A percentile compares a stretch with the other conserved stretches of the same genome.
These are phyloP conservation scores for Larix kaempferi DNA, from an alignment of 75 land plant species.

Conservation along the genomic window DNA sequence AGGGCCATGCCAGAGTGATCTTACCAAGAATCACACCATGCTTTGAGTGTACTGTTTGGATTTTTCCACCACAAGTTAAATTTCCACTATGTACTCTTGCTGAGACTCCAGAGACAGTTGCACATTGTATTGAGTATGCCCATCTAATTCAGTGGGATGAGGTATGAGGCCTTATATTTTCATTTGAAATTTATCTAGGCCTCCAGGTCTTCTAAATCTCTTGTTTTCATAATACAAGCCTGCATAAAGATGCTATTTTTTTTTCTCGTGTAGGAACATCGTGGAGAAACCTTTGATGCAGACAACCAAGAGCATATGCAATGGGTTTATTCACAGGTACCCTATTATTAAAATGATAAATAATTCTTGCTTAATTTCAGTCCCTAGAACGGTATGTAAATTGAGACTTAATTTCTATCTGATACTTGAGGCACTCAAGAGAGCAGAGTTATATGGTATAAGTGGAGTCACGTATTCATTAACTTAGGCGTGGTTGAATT, in stretches of 20 bases:
- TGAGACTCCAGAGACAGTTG: constrained; percentile 95
- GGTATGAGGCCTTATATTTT: constrained; percentile 30
- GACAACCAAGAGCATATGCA: constrained; percentile 97
- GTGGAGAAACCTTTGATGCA: constrained; percentile 84
- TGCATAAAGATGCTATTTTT: not conserved
- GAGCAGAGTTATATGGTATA: constrained; percentile 96
- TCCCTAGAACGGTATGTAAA: not conserved
- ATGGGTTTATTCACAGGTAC: constrained; percentile 90
- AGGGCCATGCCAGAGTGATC: constrained; percentile 97
- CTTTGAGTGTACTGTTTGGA: constrained; percentile 94
- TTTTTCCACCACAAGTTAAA: constrained; percentile 98
- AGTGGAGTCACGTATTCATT: constrained; percentile 93
- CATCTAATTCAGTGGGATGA: constrained; percentile 98
- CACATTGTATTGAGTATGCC: constrained; percentile 98
- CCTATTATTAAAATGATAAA: not conserved
- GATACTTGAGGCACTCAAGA: constrained; percentile 68
- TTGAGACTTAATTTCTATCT: not conserved
- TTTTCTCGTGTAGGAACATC: constrained; percentile 54
- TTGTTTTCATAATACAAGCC: not conserved
- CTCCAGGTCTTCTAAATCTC: not conserved
- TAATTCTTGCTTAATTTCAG: not conserved
- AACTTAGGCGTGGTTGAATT: constrained; percentile 66
- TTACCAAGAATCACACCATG: constrained; percentile 93
- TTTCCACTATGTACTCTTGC: constrained; percentile 98
- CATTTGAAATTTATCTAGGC: not conserved